These are phyloP conservation scores for Lophium mytilinum DNA, from an alignment of 495 filamentous ascomycete species.

Conservation along the genomic window DNA sequence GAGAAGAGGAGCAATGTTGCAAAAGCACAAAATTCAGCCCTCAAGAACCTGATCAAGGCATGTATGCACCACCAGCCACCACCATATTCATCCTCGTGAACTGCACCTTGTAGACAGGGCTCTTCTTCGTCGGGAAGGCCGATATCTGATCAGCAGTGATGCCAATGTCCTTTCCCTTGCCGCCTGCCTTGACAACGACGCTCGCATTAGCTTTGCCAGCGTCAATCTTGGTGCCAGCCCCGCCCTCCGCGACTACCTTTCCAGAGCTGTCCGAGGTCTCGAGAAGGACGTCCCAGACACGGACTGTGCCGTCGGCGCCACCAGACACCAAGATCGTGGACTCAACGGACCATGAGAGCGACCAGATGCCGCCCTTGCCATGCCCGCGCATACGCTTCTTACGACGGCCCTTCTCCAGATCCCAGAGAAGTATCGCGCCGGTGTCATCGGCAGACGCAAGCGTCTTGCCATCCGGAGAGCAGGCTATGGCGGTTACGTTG, in stretches of 20 bases:
- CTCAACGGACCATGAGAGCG: constrained; percentile 82
- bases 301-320: constrained; percentile 85
- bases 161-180: constrained; percentile 83
- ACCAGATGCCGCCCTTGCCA: constrained; percentile 88
- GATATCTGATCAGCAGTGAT: constrained; percentile 89
- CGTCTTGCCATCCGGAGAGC: constrained; percentile 76
- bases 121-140: constrained; percentile 92
- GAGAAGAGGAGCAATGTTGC: no score
- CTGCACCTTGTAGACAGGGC: constrained; percentile 83
- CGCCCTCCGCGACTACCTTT: constrained; percentile 1
- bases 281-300: constrained; percentile 66
- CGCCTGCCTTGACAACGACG: constrained; percentile 35
- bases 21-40: background rate
- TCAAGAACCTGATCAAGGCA: constrained; percentile 35
- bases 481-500: constrained; percentile 71
- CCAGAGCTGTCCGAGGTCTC: constrained; percentile 18
- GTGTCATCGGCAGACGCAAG: constrained; percentile 79
- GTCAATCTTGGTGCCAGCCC: constrained; percentile 11
- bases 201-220: constrained; percentile 44
- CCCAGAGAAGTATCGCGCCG: constrained; percentile 88
- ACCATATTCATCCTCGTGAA: constrained; percentile 92
- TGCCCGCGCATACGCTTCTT: constrained; percentile 92
- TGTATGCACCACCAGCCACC: constrained; percentile 76
- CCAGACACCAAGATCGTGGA: constrained; percentile 80
- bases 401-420: constrained; percentile 69